Evolutionary conservation across 2,329 filamentous ascomycete genomes (phyloP).

Genomic region (Shiraia sp.): DNA sequence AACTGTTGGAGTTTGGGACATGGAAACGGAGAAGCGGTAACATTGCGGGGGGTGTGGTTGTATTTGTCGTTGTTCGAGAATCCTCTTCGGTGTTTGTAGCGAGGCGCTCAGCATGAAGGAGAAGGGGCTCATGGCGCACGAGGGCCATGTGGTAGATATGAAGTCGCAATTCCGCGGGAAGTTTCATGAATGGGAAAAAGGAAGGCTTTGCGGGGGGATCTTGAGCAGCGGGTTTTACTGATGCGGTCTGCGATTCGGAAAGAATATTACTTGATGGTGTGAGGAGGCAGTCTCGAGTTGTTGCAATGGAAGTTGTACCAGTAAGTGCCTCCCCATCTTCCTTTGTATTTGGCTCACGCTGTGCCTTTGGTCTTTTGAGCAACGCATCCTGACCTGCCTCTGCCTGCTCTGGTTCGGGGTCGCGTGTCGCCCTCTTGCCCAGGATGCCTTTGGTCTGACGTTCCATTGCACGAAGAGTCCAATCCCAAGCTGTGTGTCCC

Average conservation of each 20-base stretch:
- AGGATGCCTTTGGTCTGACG: not conserved
- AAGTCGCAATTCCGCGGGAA: slow-evolving; percentile 53
- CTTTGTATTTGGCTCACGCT: slow-evolving; percentile 3
- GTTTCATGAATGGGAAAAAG: slow-evolving; percentile 46
- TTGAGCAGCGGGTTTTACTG: not conserved
- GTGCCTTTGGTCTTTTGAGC: slow-evolving; percentile 8
- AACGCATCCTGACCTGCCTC: not conserved
- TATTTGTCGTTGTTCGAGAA: not conserved
- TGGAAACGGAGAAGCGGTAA: not conserved
- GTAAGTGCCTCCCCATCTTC: not conserved
- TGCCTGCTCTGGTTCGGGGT: not conserved
- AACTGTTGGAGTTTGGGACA: slow-evolving; percentile 2
- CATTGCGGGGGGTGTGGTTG: not conserved
- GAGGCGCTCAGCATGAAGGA: slow-evolving; percentile 29
- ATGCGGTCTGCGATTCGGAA: slow-evolving; percentile 13
- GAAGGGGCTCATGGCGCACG: slow-evolving; percentile 30
- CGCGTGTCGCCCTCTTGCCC: not conserved
- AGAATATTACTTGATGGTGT: slow-evolving; percentile 14
- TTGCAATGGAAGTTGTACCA: slow-evolving; percentile 2
- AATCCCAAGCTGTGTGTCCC: too few species aligned
- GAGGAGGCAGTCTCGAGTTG: too few species aligned
- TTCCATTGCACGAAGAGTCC: not conserved
- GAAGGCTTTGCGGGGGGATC: not conserved
- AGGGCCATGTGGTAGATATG: slow-evolving; percentile 50
- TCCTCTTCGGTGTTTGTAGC: slow-evolving; percentile 15